phyloP scores from a whole-genome alignment of 169 alveolate genomes.

The Plasmodium knowlesi region DNA sequence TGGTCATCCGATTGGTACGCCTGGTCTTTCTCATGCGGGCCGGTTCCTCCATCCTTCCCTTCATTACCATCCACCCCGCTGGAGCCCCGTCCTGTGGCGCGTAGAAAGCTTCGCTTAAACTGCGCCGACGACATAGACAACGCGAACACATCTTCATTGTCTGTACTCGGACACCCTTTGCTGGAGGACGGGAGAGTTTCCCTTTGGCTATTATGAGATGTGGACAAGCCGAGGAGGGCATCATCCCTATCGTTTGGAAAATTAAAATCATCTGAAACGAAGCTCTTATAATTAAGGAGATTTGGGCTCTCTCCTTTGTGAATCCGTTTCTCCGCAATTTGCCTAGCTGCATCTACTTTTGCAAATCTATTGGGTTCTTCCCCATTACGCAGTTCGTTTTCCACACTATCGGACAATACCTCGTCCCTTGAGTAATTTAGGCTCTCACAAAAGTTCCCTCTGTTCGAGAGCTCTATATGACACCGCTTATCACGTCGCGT shows the following conservation, averaged over 20 bases:
- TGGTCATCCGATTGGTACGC: neutral
- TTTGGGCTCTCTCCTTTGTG: neutral
- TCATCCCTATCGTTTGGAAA: neutral
- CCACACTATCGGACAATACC: neutral
- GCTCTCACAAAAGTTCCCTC: neutral
- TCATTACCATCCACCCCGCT: neutral
- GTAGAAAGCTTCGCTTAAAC: constrained; percentile 3
- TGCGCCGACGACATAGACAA: constrained; percentile 14
- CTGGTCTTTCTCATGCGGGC: neutral
- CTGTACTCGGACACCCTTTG: neutral
- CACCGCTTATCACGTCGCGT: neutral
- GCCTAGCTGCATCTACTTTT: neutral
- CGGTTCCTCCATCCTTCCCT: neutral
- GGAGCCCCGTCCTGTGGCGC: neutral
- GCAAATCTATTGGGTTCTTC: neutral
- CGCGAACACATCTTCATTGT: constrained; percentile 23
- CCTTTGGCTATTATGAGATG: neutral
- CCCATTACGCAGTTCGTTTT: neutral
- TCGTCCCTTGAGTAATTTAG: constrained; percentile 20
- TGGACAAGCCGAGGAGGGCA: neutral
- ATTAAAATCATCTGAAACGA: constrained; percentile 1
- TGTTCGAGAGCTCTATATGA: neutral
- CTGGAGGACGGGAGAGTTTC: neutral
- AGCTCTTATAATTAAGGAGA: neutral
- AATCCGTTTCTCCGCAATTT: neutral